Evolutionary conservation across 2,329 filamentous ascomycete species (phyloP).

Genomic region (Calonectria hawksworthii): DNA sequence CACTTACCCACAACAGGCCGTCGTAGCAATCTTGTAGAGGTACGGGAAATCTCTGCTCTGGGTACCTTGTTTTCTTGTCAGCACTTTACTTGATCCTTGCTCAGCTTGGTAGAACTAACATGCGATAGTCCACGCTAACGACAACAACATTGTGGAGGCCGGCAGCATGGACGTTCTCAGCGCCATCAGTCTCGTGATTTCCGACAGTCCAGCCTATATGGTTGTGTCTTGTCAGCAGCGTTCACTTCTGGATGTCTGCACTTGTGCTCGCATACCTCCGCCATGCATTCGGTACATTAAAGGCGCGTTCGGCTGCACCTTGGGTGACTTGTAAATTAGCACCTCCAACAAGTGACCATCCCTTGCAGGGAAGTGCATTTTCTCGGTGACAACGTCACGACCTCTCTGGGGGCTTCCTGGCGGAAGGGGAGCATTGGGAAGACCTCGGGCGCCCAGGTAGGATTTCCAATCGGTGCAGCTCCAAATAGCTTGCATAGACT

Average conservation of each 20-base stretch:
- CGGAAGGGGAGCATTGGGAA: conserved; percentile 38
- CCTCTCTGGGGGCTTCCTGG: conserved; percentile 33
- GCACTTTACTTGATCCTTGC: neutral
- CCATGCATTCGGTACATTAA: conserved; percentile 45
- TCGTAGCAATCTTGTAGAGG: conserved; percentile 42
- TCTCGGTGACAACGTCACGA: conserved; percentile 28
- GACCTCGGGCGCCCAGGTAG: conserved; percentile 14
- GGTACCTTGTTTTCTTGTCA: conserved; percentile 27
- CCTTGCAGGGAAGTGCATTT: conserved; percentile 31
- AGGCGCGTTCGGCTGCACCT: conserved; percentile 24
- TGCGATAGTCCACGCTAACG: conserved; percentile 41
- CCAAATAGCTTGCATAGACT: neutral
- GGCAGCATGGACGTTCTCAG: conserved; percentile 41
- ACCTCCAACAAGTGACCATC: conserved; percentile 38
- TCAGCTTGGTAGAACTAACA: conserved; percentile 10
- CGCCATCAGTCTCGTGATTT: conserved; percentile 40
- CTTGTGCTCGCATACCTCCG: conserved; percentile 28
- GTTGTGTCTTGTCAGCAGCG: too few relatives aligned
- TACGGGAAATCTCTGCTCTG: conserved; percentile 39
- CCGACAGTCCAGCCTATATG: conserved; percentile 38
- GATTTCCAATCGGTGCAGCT: conserved; percentile 9
- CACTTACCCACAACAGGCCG: conserved; percentile 39
- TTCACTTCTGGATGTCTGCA: neutral
- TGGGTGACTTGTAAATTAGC: conserved; percentile 36
- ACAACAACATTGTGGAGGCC: conserved; percentile 34